Evolutionary conservation across 495 filamentous ascomycete species (phyloP), one percentile per base, ranked within the genome.

Genomic region (Massariosphaeria phaeospora): DNA sequence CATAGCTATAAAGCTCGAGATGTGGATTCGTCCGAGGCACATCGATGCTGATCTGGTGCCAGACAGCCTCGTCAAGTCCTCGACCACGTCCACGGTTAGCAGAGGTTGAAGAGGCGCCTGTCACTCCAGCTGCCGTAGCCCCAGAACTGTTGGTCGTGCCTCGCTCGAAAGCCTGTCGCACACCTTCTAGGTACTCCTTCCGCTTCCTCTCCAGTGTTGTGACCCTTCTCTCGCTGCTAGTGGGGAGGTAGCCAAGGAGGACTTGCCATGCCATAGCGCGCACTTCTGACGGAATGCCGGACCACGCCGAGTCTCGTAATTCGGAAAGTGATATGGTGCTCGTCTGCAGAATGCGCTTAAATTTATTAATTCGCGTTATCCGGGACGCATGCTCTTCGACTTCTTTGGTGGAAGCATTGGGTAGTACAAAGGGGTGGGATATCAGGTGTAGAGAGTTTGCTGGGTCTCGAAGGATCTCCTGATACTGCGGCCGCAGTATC

Each of bases 31-130:
- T 98, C 36, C 93, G 85, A 7, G 93, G 93, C 18, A 98, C 94
- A 67, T 98, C 93, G 64, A 98, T 98, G 61, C 88, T 95, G 68
- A 98, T 96, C 62, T 98, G 93, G 69, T 98, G 93, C 93, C 93
- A 98, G 45, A 98, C 82, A 20, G 86, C 84, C 71, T 98, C 91
- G 63, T 97, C 93, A 20, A 98, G 75, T 7, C 93, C 93, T 63
- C 90, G 76, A 24, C 73, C 74, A 41, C 83, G 77, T 13, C 80
- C 75, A 18, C 64, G 35, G 70, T 65, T 65, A 10, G 57, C 35
- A 6, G 59, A 53, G 17, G 46, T 44, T 20, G 56, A 61, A 25
- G 52, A 54, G n/a, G 51, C 48, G 29, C 59, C 58, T 3, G 48
- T 53, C 2, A 56, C 41, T 10, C 57, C 54, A 39, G 62, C 48